Percentiles rank a stretch among this genome's conserved stretches.
phyloP scores from a whole-genome alignment of 2,329 filamentous ascomycete genomes.

The Orbilia brochopaga region DNA sequence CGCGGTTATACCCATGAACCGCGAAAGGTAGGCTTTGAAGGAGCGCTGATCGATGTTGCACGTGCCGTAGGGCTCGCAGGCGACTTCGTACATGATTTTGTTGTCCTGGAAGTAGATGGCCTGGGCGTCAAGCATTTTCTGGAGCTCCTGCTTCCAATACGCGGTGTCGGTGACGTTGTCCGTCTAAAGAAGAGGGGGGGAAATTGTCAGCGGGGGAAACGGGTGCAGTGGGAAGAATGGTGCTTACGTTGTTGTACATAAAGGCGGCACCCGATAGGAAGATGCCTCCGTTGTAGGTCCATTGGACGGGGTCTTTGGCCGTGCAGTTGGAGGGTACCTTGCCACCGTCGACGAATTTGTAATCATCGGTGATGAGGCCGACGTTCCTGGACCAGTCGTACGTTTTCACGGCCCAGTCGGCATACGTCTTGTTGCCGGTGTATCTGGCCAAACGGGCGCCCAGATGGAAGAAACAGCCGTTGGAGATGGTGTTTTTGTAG shows the following conservation, averaged over 20 bases:
- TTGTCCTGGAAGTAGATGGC: slow-evolving; percentile 55
- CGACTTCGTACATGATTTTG: slow-evolving; percentile 69
- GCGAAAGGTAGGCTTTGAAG: slow-evolving; percentile 74
- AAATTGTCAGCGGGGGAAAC: neutral
- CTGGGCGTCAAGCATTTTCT: slow-evolving; percentile 39
- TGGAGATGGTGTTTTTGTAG: slow-evolving; percentile 67
- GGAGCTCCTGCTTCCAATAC: slow-evolving; percentile 38
- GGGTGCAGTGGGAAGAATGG: neutral
- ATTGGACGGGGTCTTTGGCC: slow-evolving; percentile 68
- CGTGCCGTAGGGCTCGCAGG: slow-evolving; percentile 67
- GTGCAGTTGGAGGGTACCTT: slow-evolving; percentile 67
- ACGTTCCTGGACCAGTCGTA: slow-evolving; percentile 68
- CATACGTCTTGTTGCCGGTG: slow-evolving; percentile 70
- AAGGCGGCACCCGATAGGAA: slow-evolving; percentile 69
- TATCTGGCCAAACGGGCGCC: slow-evolving; percentile 57
- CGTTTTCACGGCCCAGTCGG: slow-evolving; percentile 66
- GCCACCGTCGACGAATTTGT: slow-evolving; percentile 70
- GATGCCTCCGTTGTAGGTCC: slow-evolving; percentile 71
- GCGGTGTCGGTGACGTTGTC: slow-evolving; percentile 61
- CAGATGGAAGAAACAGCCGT: slow-evolving; percentile 66
- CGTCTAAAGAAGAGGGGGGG: slow-evolving; percentile 58
- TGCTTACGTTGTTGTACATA: slow-evolving; percentile 69
- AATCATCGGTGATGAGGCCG: slow-evolving; percentile 67
- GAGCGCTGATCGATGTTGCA: slow-evolving; percentile 76
- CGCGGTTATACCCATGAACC: slow-evolving; percentile 69